Conservation (phyloP, 129 eudicot species). For the Tagetes erecta region DNA sequence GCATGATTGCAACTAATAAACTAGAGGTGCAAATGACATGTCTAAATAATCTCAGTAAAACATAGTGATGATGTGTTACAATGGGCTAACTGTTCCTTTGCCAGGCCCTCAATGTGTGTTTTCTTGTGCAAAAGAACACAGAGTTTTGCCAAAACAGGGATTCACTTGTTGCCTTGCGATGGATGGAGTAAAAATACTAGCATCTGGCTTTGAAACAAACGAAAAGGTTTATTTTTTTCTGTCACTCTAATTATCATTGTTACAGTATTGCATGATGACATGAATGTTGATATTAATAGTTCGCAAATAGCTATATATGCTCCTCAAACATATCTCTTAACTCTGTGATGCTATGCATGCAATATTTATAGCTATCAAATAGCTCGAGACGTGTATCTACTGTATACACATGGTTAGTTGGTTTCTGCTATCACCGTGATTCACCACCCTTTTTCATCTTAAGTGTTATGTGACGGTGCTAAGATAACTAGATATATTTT, state of each 20-base stretch:
- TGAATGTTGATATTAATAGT: background rate
- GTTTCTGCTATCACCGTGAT: slow-evolving; percentile 5
- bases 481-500: slow-evolving; percentile 6
- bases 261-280: background rate
- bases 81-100: slow-evolving; percentile 10
- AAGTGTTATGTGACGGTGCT: background rate
- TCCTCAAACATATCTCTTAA: background rate
- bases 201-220: slow-evolving; percentile 78
- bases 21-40: slow-evolving; percentile 19
- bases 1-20: background rate
- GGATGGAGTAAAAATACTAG: slow-evolving; percentile 89
- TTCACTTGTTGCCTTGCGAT: slow-evolving; percentile 93
- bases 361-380: slow-evolving; percentile 2
- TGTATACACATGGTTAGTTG: background rate
- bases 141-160: slow-evolving; percentile 80
- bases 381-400: background rate
- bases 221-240: slow-evolving; percentile 64
- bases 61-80: slow-evolving; percentile 22
- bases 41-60: slow-evolving; percentile 3
- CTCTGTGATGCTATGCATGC: background rate
- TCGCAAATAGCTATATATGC: background rate
- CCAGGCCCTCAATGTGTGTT: slow-evolving; percentile 94
- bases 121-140: slow-evolving; percentile 87
- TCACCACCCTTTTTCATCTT: background rate
- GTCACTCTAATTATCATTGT: slow-evolving; percentile 7